A percentile compares a stretch with the other conserved stretches of the same genome.
These are phyloP conservation scores for Lachnum nothofagi DNA, from an alignment of 2,329 filamentous ascomycete species.

Conservation along the genomic window DNA sequence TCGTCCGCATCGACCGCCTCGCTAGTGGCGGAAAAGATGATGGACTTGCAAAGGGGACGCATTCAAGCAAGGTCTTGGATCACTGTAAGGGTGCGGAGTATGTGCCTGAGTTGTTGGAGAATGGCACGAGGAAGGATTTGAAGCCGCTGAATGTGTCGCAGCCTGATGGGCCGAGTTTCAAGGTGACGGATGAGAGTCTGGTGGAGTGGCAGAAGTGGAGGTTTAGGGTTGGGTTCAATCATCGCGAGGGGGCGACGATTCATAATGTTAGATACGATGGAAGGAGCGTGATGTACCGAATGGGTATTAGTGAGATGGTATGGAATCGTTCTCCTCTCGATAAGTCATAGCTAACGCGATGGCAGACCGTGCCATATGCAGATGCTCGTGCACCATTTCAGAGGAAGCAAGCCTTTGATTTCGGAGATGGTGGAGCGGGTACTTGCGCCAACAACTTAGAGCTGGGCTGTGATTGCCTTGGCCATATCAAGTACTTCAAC, in stretches of 20 bases:
- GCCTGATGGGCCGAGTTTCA: constrained; percentile 58
- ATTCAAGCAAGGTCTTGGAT: constrained; percentile 41
- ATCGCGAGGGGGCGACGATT: constrained; percentile 54
- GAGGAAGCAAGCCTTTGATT: constrained; percentile 64
- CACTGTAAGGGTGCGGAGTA: constrained; percentile 35
- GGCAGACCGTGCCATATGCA: constrained; percentile 53
- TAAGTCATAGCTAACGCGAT: background rate
- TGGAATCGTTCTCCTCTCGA: background rate
- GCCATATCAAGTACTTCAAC: constrained; percentile 61
- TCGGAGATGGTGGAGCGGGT: constrained; percentile 62
- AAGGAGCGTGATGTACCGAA: constrained; percentile 52
- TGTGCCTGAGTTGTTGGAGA: constrained; percentile 38
- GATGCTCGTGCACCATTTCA: constrained; percentile 59
- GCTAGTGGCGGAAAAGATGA: constrained; percentile 37
- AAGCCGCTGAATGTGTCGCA: constrained; percentile 60
- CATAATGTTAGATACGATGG: constrained; percentile 58
- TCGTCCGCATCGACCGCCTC: constrained; percentile 45
- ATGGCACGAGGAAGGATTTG: constrained; percentile 40
- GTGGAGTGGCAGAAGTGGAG: constrained; percentile 54
- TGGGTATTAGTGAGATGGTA: constrained; percentile 55
- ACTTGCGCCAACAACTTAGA: constrained; percentile 61
- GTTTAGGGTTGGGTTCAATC: constrained; percentile 58
- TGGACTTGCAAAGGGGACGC: constrained; percentile 39
- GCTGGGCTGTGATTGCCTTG: constrained; percentile 64
- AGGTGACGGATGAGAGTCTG: constrained; percentile 40